A percentile compares a stretch with the other conserved stretches of the same genome.
Conservation (phyloP, 768 basidiomycete genomes). For the Paxillus involutus region DNA sequence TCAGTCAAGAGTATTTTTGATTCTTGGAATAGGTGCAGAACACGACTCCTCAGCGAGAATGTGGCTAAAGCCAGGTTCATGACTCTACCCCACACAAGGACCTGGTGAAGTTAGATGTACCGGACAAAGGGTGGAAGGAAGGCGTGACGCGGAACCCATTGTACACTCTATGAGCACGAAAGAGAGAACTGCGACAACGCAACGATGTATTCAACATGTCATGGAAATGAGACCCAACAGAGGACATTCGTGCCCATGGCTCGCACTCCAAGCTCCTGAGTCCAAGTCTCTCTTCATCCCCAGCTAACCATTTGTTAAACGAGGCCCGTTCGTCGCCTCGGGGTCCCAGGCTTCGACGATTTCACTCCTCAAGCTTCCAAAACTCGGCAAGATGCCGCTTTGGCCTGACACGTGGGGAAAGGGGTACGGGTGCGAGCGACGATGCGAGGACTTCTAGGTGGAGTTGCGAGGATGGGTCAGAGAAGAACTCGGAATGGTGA, state of each 20-base stretch:
- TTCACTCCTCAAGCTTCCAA: conserved; percentile 93
- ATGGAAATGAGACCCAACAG: too few species aligned
- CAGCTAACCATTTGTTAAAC: conserved; percentile 33
- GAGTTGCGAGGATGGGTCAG: conserved; percentile 82
- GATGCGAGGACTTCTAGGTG: conserved; percentile 88
- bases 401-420: conserved; percentile 91
- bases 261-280: not conserved
- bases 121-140: too few species aligned
- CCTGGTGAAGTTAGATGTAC: too few species aligned
- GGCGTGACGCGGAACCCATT: too few species aligned
- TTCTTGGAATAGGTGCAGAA: too few species aligned
- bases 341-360: conserved; percentile 57
- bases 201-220: too few species aligned
- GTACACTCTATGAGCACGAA: too few species aligned
- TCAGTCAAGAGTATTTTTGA: too few species aligned
- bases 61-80: too few species aligned
- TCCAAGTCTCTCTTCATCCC: conserved; percentile 25
- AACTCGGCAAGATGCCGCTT: conserved; percentile 93
- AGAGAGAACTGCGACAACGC: too few species aligned
- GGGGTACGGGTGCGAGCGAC: conserved; percentile 83
- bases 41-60: too few species aligned
- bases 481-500: conserved; percentile 65
- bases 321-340: conserved; percentile 31
- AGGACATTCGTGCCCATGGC: conserved; percentile 68
- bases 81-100: too few species aligned